A percentile compares a stretch with the other conserved stretches of the same genome.
phyloP scores from a whole-genome alignment of 495 filamentous ascomycete genomes.

The Pyronema omphalodes region DNA sequence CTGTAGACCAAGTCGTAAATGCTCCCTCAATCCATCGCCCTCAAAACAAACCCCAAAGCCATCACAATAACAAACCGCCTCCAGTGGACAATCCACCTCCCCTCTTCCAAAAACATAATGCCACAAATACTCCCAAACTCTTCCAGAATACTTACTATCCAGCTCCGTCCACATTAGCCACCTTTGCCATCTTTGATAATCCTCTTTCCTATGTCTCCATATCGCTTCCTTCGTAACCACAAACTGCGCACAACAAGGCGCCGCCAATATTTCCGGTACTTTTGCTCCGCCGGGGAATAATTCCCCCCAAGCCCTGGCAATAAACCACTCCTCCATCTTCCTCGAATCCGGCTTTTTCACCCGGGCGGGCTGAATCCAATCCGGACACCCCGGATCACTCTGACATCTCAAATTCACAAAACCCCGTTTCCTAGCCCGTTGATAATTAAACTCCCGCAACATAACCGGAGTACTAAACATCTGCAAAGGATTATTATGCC shows the following conservation, averaged over 20 bases:
- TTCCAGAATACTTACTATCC: constrained; percentile 37
- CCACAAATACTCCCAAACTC: constrained; percentile 57
- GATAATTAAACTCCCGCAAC: constrained; percentile 22
- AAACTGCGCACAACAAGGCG: constrained; percentile 55
- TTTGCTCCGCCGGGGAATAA: constrained; percentile 36
- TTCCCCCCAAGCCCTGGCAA: constrained; percentile 34
- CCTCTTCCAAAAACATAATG: constrained; percentile 39
- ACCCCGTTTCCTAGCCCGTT: constrained; percentile 27
- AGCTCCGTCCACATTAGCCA: constrained; percentile 45
- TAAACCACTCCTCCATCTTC: constrained; percentile 14
- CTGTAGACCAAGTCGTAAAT: constrained; percentile 11
- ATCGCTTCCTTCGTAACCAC: constrained; percentile 40
- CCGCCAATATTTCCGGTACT: constrained; percentile 33
- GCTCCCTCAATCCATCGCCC: constrained; percentile 32
- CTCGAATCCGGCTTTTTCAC: constrained; percentile 9
- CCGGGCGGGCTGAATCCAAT: constrained; percentile 36
- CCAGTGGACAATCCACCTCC: constrained; percentile 40
- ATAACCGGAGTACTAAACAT: constrained; percentile 16
- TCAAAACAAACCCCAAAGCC: constrained; percentile 66
- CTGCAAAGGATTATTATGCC: constrained; percentile 35
- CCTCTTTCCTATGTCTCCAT: constrained; percentile 28
- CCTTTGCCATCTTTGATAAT: constrained; percentile 36
- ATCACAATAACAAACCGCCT: constrained; percentile 58
- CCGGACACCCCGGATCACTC: constrained; percentile 43
- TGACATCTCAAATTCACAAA: constrained; percentile 50